Percentiles rank a stretch among this genome's conserved stretches.
Evolutionary conservation across 768 basidiomycete genomes (phyloP).

Genomic region (Brasilioporus rufonigricans): DNA sequence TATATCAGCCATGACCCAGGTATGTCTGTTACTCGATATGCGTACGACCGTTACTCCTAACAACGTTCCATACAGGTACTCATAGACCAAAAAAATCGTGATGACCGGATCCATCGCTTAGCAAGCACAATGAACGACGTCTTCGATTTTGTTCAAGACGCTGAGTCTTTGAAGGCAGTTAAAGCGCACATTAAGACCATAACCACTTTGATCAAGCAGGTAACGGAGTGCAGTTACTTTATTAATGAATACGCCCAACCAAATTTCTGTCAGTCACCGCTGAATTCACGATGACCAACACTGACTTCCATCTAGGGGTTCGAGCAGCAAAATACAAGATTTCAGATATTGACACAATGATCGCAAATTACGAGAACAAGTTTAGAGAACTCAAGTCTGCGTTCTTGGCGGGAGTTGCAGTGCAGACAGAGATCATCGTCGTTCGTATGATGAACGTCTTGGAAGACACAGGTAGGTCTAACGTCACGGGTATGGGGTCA

Average conservation of each 20-base stretch:
- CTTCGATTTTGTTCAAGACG: neutral
- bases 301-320: neutral
- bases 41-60: neutral
- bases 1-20: neutral
- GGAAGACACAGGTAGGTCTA: neutral
- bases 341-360: neutral
- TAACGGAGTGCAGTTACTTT: slow-evolving; percentile 2
- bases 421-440: neutral
- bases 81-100: neutral
- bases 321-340: neutral
- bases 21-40: neutral
- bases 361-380: neutral
- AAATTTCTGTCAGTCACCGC: neutral
- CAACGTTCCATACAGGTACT: neutral
- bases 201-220: neutral
- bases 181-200: neutral
- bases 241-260: neutral
- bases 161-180: neutral
- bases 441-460: neutral
- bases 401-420: neutral
- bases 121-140: neutral
- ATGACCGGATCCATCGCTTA: neutral
- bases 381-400: neutral
- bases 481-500: neutral
- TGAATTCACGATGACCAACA: neutral